Evolutionary conservation across 768 basidiomycete genomes (phyloP).

Genomic region (Sistotremastrum suecicum): DNA sequence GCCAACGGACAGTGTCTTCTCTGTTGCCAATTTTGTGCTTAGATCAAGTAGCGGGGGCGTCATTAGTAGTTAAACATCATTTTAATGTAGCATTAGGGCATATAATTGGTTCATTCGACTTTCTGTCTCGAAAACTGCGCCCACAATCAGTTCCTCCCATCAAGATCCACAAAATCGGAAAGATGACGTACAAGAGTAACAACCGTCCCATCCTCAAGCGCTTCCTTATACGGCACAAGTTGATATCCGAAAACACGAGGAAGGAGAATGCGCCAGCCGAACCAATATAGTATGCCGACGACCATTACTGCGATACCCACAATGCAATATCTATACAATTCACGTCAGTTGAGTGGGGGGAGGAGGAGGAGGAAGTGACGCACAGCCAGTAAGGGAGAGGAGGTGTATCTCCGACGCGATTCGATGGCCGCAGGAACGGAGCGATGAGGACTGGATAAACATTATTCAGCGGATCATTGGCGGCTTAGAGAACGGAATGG

Average conservation of each 20-base stretch:
- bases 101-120: no score
- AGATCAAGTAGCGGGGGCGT: no score
- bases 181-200: slow-evolving; percentile 30
- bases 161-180: neutral
- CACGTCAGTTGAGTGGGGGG: neutral
- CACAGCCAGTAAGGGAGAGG: slow-evolving; percentile 46
- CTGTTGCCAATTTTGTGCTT: no score
- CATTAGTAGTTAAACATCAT: no score
- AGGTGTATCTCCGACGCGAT: slow-evolving; percentile 43
- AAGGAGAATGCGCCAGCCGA: slow-evolving; percentile 34
- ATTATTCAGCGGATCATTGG: neutral
- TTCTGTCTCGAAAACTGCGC: neutral
- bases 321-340: slow-evolving; percentile 24
- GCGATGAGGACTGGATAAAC: slow-evolving; percentile 31
- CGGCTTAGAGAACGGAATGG: neutral
- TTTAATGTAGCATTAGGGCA: no score
- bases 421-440: slow-evolving; percentile 40
- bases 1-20: no score
- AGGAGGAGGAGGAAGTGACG: neutral
- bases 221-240: slow-evolving; percentile 34
- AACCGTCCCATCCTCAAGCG: slow-evolving; percentile 36
- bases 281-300: slow-evolving; percentile 39
- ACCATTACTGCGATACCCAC: slow-evolving; percentile 37
- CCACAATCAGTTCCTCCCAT: neutral
- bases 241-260: slow-evolving; percentile 35